Conservation (phyloP, 1,284 basidiomycete species). For the Sanghuangporus baumii region DNA sequence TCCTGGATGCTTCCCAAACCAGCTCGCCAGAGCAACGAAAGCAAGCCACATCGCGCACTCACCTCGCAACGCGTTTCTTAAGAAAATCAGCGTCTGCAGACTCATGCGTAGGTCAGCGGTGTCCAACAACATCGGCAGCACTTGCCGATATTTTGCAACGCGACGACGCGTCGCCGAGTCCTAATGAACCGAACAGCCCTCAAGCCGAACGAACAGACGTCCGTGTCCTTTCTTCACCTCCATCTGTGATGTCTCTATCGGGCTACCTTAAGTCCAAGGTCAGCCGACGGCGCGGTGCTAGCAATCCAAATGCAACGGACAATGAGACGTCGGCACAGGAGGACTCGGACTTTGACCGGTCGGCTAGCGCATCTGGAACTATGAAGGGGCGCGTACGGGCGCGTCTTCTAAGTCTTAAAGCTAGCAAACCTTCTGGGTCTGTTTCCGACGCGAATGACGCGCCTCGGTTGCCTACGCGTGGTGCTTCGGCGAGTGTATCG, state of each 20-base stretch:
- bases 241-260: conserved; percentile 30
- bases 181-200: background rate
- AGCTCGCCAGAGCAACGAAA: conserved; percentile 1
- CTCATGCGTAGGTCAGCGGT: conserved; percentile 54
- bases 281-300: conserved; percentile 3
- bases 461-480: conserved; percentile 1
- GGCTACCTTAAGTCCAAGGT: conserved; percentile 26
- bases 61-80: conserved; percentile 33
- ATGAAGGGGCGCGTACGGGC: conserved; percentile 12
- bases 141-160: conserved; percentile 31
- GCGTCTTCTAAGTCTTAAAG: conserved; percentile 12
- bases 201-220: background rate
- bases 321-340: conserved; percentile 14
- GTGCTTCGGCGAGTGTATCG: conserved; percentile 8
- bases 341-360: conserved; percentile 12
- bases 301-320: conserved; percentile 9
- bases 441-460: background rate
- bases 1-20: background rate
- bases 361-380: background rate
- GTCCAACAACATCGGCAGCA: conserved; percentile 26
- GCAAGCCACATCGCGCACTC: background rate
- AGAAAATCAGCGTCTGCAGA: conserved; percentile 72
- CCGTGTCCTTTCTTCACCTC: conserved; percentile 28
- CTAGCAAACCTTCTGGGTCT: conserved; percentile 4
- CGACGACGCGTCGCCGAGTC: conserved; percentile 21